Conservation (phyloP, 371 early-diverging fungal genomes). For the Mucor circinelloides region DNA sequence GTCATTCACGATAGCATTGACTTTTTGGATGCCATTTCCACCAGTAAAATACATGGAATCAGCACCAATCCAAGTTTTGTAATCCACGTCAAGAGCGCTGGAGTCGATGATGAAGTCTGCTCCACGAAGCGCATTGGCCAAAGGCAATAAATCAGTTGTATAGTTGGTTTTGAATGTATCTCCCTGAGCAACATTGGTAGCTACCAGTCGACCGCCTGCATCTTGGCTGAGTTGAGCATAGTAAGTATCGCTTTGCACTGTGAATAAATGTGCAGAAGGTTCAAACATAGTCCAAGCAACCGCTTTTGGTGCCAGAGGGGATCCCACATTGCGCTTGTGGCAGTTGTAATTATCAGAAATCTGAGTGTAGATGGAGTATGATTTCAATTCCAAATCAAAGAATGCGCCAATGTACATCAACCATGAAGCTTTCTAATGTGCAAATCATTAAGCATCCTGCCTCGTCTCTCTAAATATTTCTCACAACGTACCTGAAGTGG, state of each 20-base stretch:
- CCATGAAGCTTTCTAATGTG: conserved; percentile 28
- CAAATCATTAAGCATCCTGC: not conserved
- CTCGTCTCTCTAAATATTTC: not conserved
- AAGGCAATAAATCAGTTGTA: not conserved
- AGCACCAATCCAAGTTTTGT: conserved; percentile 1
- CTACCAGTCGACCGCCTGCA: conserved; percentile 10
- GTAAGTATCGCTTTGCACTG: conserved; percentile 12
- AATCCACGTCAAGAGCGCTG: conserved; percentile 2
- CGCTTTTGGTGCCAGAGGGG: not conserved
- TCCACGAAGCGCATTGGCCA: conserved; percentile 3
- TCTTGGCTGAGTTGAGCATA: conserved; percentile 19
- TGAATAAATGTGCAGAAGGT: not conserved
- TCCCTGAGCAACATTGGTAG: not conserved
- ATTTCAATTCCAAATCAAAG: conserved; percentile 20
- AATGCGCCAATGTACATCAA: conserved; percentile 27
- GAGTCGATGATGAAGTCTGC: conserved; percentile 15
- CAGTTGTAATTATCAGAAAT: conserved; percentile 22
- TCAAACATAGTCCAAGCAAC: conserved; percentile 21
- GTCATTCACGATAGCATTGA: conserved; percentile 6
- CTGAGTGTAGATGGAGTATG: conserved; percentile 6
- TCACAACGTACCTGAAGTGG: conserved; percentile 20
- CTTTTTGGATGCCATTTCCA: not conserved
- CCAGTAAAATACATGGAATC: not conserved
- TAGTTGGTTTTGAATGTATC: conserved; percentile 1
- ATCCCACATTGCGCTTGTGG: conserved; percentile 21